Evolutionary conservation across 805 yeast genomes (phyloP).

Genomic region (Metschnikowia picachoensis): DNA sequence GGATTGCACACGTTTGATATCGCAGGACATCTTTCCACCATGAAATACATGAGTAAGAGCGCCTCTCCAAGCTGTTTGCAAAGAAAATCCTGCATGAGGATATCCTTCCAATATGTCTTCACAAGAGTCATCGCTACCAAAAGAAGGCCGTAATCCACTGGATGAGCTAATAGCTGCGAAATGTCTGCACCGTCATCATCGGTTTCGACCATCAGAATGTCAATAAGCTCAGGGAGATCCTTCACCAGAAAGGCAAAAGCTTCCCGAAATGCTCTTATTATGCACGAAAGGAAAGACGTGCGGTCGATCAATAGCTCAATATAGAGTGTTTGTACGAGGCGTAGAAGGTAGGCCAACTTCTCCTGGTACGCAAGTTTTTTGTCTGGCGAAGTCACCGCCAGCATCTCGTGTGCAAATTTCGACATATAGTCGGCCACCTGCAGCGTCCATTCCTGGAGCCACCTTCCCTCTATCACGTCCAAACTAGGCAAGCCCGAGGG

Average conservation of each 20-base stretch:
- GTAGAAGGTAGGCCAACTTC: conserved; percentile 56
- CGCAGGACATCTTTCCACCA: conserved; percentile 32
- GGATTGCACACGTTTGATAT: neutral
- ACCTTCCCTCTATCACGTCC: conserved; percentile 45
- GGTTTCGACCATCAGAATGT: conserved; percentile 15
- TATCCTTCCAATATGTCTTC: conserved; percentile 68
- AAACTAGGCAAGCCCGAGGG: conserved; percentile 9
- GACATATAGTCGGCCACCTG: conserved; percentile 64
- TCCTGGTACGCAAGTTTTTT: conserved; percentile 40
- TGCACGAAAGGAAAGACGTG: conserved; percentile 58
- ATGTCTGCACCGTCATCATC: conserved; percentile 21
- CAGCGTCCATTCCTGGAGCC: conserved; percentile 89
- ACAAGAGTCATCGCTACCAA: conserved; percentile 44
- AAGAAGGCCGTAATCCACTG: conserved; percentile 34
- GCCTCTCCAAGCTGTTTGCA: conserved; percentile 64
- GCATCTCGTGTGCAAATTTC: conserved; percentile 43
- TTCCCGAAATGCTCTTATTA: conserved; percentile 48
- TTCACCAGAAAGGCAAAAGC: conserved; percentile 30
- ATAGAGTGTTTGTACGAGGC: conserved; percentile 61
- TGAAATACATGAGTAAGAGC: conserved; percentile 46
- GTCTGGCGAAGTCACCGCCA: conserved; percentile 23
- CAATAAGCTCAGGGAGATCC: conserved; percentile 23
- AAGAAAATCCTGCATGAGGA: conserved; percentile 51
- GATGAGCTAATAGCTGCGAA: neutral
- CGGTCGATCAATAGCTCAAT: conserved; percentile 65